A percentile compares a stretch with the other conserved stretches of the same genome.
Evolutionary conservation across 1,284 basidiomycete genomes (phyloP).

Genomic region (Ganoderma lingzhi): DNA sequence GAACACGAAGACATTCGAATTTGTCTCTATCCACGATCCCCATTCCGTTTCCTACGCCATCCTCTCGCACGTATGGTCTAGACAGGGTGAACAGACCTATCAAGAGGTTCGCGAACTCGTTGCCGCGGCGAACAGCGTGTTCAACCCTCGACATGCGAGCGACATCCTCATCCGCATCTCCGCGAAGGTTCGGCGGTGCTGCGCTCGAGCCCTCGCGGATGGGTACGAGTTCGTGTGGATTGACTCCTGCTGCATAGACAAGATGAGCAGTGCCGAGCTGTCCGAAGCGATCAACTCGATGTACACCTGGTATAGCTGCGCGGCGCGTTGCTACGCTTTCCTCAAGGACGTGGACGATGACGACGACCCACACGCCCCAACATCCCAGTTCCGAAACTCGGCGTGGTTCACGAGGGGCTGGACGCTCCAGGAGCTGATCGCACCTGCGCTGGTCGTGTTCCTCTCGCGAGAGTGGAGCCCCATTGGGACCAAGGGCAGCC

Average conservation of each 20-base stretch:
- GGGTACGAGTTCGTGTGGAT: conserved; percentile 8
- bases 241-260: conserved; percentile 9
- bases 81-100: conserved; percentile 4
- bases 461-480: not conserved
- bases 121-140: not conserved
- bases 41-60: conserved; percentile 1
- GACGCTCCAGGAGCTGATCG: conserved; percentile 12
- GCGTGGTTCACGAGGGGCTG: conserved; percentile 3
- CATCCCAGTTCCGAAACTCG: conserved; percentile 5
- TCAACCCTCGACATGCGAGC: not conserved
- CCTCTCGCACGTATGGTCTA: conserved; percentile 8
- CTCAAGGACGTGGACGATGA: conserved; percentile 6
- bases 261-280: conserved; percentile 10
- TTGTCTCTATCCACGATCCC: conserved; percentile 4
- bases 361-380: not conserved
- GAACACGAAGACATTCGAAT: conserved; percentile 5
- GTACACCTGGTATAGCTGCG: conserved; percentile 3
- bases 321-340: conserved; percentile 3
- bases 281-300: conserved; percentile 11
- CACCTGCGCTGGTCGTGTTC: not conserved
- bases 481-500: conserved; percentile 8
- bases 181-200: conserved; percentile 2
- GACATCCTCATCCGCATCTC: not conserved
- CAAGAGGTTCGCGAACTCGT: conserved; percentile 2
- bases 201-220: conserved; percentile 5